Conservation (phyloP, 176 grass and related monocot genomes). For the Cocos nucifera region DNA sequence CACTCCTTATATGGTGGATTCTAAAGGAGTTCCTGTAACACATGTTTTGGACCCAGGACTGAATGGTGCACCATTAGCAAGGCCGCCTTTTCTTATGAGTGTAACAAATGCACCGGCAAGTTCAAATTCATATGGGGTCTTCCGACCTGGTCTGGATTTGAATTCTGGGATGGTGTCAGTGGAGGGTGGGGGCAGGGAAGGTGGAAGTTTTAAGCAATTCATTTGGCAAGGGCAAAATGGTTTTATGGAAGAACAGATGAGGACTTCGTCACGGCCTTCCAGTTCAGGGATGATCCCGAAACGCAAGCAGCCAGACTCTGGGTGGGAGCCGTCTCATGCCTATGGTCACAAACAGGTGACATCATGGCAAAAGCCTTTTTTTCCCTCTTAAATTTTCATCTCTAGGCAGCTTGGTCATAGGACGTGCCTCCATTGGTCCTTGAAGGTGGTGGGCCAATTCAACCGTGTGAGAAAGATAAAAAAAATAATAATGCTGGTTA, state of each 20-base stretch:
- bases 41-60: neutral
- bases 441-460: too few relatives aligned
- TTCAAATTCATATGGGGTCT: neutral
- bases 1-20: constrained; percentile 10
- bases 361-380: neutral
- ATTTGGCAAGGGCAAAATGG: constrained; percentile 2
- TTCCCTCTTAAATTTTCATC: too few relatives aligned
- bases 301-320: constrained; percentile 13
- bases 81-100: neutral
- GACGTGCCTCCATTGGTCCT: too few relatives aligned
- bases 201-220: constrained; percentile 4
- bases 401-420: too few relatives aligned
- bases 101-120: neutral
- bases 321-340: neutral
- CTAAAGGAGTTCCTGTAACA: neutral
- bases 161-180: neutral
- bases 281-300: neutral
- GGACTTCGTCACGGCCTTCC: neutral
- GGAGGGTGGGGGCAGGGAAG: neutral
- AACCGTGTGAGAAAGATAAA: too few relatives aligned
- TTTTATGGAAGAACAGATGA: constrained; percentile 5
- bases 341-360: constrained; percentile 10
- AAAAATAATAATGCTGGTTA: too few relatives aligned
- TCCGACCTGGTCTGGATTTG: constrained; percentile 2
- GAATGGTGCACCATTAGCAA: neutral